phyloP scores from a whole-genome alignment of 257 asterid genomes.

The Misopates orontium region DNA sequence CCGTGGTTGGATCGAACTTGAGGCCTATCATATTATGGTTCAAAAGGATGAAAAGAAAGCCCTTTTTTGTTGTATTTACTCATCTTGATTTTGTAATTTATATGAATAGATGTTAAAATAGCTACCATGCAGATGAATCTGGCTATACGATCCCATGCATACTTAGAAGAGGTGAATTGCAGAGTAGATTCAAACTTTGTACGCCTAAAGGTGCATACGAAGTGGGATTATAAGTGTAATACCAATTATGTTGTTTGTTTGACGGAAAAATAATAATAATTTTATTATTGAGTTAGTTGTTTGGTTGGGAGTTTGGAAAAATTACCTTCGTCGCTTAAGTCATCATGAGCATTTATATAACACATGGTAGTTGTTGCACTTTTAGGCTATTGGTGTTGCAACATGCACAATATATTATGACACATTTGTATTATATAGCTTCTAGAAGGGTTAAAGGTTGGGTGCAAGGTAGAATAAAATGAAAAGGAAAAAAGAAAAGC shows the following conservation, averaged over 20 bases:
- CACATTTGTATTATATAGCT: slow-evolving; percentile 27
- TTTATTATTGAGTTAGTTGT: slow-evolving; percentile 24
- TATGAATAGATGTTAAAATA: not conserved
- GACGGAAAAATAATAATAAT: slow-evolving; percentile 16
- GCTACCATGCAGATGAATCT: slow-evolving; percentile 8
- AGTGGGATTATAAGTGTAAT: slow-evolving; percentile 17
- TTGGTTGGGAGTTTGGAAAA: slow-evolving; percentile 28
- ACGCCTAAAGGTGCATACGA: not conserved
- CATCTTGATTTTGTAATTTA: too few species aligned
- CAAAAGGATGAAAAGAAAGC: too few species aligned
- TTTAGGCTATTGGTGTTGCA: slow-evolving; percentile 42
- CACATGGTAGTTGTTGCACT: slow-evolving; percentile 38
- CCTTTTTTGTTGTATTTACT: too few species aligned
- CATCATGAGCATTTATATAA: slow-evolving; percentile 24
- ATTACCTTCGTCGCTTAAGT: slow-evolving; percentile 25
- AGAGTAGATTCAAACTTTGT: slow-evolving; percentile 23
- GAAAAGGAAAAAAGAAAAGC: slow-evolving; percentile 3
- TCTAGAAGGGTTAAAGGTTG: slow-evolving; percentile 77
- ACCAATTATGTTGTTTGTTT: slow-evolving; percentile 8
- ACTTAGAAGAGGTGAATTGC: slow-evolving; percentile 7
- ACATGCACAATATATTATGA: slow-evolving; percentile 28
- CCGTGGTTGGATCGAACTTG: too few species aligned
- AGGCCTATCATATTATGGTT: too few species aligned
- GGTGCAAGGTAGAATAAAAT: slow-evolving; percentile 27
- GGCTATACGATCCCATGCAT: slow-evolving; percentile 26